A percentile compares a stretch with the other conserved stretches of the same genome.
phyloP scores from a whole-genome alignment of 164 flowering plant species.

The Kingdonia uniflora region DNA sequence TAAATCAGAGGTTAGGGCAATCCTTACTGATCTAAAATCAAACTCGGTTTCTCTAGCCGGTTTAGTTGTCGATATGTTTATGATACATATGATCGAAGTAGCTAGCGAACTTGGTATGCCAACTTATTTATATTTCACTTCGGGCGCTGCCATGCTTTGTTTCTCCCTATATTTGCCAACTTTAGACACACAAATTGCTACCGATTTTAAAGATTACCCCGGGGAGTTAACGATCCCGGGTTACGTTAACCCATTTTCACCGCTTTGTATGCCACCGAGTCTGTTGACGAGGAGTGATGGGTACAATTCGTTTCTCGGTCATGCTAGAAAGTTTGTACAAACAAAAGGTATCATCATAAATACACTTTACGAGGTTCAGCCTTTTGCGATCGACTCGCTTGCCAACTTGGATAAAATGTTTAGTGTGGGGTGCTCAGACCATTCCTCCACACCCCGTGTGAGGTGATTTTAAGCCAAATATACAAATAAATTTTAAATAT shows the following conservation, averaged over 20 bases:
- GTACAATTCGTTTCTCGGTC: not conserved
- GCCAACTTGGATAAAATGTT: too few species aligned
- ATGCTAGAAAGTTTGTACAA: conserved; percentile 9
- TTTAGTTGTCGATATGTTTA: conserved; percentile 19
- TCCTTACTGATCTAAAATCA: not conserved
- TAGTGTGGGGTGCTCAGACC: too few species aligned
- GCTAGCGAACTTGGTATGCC: conserved; percentile 26
- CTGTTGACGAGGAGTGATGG: not conserved
- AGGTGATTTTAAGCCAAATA: too few species aligned
- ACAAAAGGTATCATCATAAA: conserved; percentile 31
- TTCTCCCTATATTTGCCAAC: conserved; percentile 18
- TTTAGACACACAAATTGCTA: not conserved
- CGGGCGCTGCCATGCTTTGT: conserved; percentile 14
- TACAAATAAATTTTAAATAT: too few species aligned
- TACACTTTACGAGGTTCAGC: conserved; percentile 23
- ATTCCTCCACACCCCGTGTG: too few species aligned
- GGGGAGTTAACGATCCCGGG: conserved; percentile 13
- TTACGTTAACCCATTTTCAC: conserved; percentile 10
- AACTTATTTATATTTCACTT: conserved; percentile 27
- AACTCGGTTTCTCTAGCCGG: conserved; percentile 1
- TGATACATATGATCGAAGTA: conserved; percentile 25
- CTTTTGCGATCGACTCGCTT: conserved; percentile 1
- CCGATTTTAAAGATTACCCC: conserved; percentile 9
- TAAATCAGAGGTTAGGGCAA: conserved; percentile 8
- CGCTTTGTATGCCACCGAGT: conserved; percentile 9